Evolutionary conservation across 495 filamentous ascomycete species (phyloP).

Genomic region (Hypoxylon lenormandii): DNA sequence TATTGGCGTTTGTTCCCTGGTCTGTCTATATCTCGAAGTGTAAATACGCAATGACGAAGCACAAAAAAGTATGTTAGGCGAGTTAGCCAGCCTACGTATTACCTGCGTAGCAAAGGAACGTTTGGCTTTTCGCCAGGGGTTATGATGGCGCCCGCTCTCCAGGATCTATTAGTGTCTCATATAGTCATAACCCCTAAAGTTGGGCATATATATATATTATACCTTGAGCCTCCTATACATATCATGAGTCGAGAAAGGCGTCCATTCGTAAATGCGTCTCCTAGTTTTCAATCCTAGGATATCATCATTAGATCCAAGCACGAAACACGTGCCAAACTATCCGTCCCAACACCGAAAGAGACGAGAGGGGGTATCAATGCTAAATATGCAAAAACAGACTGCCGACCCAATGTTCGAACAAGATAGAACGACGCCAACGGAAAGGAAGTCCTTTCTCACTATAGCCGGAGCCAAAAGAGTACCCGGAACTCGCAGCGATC

Average conservation of each 20-base stretch:
- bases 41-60: background rate
- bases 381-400: slow-evolving; percentile 20
- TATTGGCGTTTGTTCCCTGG: background rate
- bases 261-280: slow-evolving; percentile 6
- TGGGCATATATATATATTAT: too few species aligned
- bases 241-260: slow-evolving; percentile 1
- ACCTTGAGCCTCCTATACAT: background rate
- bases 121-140: background rate
- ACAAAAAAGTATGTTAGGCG: background rate
- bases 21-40: background rate
- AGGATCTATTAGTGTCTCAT: background rate
- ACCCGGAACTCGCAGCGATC: background rate
- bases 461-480: background rate
- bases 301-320: slow-evolving; percentile 1
- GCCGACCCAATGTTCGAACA: slow-evolving; percentile 3
- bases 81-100: background rate
- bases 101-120: background rate
- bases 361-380: slow-evolving; percentile 40
- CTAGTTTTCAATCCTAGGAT: background rate
- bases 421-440: background rate
- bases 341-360: slow-evolving; percentile 14
- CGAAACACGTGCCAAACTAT: background rate
- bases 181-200: background rate
- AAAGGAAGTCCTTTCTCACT: background rate
- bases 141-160: background rate